Percentiles rank a stretch among this genome's conserved stretches.
phyloP scores from a whole-genome alignment of 495 filamentous ascomycete species.

The Aspergillus wentii region DNA sequence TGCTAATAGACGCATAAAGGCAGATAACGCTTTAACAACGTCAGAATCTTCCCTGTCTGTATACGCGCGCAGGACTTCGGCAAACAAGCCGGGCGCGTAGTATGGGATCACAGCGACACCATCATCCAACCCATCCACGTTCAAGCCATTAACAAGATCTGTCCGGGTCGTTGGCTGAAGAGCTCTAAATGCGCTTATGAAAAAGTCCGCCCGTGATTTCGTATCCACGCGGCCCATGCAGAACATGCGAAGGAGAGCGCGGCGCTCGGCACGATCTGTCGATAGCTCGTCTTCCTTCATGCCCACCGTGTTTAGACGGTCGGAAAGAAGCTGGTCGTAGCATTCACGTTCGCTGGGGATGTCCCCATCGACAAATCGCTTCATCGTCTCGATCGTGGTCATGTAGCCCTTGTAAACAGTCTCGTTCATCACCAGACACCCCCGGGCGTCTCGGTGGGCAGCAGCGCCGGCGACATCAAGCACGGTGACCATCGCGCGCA shows the following conservation, averaged over 20 bases:
- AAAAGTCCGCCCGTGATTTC: conserved; percentile 7
- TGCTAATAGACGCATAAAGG: conserved; percentile 16
- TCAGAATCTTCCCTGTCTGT: background rate
- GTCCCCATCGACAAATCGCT: conserved; percentile 10
- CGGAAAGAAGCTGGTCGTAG: conserved; percentile 20
- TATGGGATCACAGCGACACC: conserved; percentile 16
- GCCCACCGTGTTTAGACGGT: conserved; percentile 3
- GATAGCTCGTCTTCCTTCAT: conserved; percentile 2
- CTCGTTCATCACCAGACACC: conserved; percentile 26
- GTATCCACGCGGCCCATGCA: conserved; percentile 16
- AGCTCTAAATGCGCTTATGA: conserved; percentile 10
- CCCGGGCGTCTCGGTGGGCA: conserved; percentile 26
- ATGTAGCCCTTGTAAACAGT: conserved; percentile 22
- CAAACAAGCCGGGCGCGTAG: conserved; percentile 17
- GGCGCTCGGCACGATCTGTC: conserved; percentile 1
- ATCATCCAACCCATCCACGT: conserved; percentile 17
- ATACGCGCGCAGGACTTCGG: conserved; percentile 4
- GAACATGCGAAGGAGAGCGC: conserved; percentile 19
- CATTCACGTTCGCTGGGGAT: conserved; percentile 11
- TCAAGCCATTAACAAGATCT: conserved; percentile 15
- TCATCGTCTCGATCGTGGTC: conserved; percentile 14
- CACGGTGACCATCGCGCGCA: conserved; percentile 26
- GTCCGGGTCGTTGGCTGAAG: conserved; percentile 3
- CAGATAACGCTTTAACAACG: conserved; percentile 1
- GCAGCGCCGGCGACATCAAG: conserved; percentile 34